Percentiles rank a stretch among this genome's conserved stretches.
These are phyloP conservation scores for Hypoxylon sp. DNA, from an alignment of 2,329 filamentous ascomycete genomes.

Conservation along the genomic window DNA sequence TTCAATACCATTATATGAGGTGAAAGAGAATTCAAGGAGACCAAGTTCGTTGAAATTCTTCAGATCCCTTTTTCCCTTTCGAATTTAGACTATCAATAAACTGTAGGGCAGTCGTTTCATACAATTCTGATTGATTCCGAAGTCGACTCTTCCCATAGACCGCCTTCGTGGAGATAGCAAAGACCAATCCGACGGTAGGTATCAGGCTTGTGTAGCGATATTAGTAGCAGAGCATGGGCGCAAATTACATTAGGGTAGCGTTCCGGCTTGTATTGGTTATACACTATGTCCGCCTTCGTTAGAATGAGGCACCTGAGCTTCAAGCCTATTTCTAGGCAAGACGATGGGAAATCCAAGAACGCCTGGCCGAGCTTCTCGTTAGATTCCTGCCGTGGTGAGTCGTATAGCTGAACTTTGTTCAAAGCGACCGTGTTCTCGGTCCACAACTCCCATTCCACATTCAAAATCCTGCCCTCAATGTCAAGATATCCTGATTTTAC, in stretches of 20 bases:
- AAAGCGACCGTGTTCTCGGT: constrained; percentile 22
- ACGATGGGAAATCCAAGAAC: constrained; percentile 19
- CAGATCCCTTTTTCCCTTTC: background rate
- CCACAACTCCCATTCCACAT: constrained; percentile 23
- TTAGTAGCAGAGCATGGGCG: constrained; percentile 12
- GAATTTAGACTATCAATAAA: background rate
- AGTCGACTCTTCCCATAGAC: constrained; percentile 23
- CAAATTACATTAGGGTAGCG: constrained; percentile 15
- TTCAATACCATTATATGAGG: background rate
- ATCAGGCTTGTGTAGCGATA: constrained; percentile 1
- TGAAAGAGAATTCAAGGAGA: background rate
- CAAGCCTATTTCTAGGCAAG: constrained; percentile 12
- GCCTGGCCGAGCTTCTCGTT: constrained; percentile 9
- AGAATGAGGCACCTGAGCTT: constrained; percentile 19
- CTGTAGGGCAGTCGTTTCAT: background rate
- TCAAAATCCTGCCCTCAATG: constrained; percentile 17
- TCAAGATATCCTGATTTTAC: constrained; percentile 20
- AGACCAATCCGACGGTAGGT: constrained; percentile 20
- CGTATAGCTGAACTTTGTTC: constrained; percentile 18
- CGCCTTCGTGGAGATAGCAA: constrained; percentile 25
- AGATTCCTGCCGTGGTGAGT: constrained; percentile 10
- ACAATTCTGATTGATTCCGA: constrained; percentile 18
- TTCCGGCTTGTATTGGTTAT: constrained; percentile 15
- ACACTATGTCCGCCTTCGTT: constrained; percentile 21
- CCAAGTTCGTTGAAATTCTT: background rate